phyloP scores from a whole-genome alignment of 305 asterid genomes.

The Petunia hybrid region DNA sequence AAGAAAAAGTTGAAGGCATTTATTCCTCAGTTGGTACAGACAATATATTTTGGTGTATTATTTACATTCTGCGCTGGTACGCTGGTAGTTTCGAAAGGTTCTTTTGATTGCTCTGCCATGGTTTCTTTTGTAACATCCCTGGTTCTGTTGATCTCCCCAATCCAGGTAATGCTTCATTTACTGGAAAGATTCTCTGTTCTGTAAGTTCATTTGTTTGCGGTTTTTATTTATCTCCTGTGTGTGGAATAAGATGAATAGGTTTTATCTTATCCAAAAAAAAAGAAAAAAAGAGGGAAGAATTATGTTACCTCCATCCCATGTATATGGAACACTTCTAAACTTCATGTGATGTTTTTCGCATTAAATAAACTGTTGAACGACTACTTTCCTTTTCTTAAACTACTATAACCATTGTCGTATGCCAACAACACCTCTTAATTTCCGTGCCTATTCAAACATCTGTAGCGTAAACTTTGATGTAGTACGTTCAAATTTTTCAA shows the following conservation, averaged over 20 bases:
- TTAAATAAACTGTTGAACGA: neutral
- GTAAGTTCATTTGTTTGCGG: neutral
- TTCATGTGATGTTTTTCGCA: neutral
- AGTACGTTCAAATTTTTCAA: neutral
- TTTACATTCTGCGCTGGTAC: slow-evolving; percentile 65
- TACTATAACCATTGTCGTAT: neutral
- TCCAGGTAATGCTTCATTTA: slow-evolving; percentile 63
- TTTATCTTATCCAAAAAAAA: no score
- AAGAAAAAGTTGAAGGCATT: slow-evolving; percentile 90
- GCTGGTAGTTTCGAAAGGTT: slow-evolving; percentile 63
- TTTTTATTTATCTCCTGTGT: neutral
- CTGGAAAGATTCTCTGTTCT: slow-evolving; percentile 3
- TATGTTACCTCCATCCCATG: neutral
- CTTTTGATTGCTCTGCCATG: slow-evolving; percentile 58
- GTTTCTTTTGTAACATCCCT: slow-evolving; percentile 82
- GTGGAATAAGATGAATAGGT: neutral
- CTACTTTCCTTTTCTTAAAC: neutral
- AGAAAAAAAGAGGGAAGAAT: no score
- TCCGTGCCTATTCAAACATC: no score
- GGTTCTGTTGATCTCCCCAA: slow-evolving; percentile 82
- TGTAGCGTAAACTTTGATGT: neutral
- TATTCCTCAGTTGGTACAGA: slow-evolving; percentile 83
- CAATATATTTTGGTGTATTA: slow-evolving; percentile 67
- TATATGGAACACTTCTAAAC: slow-evolving; percentile 11
- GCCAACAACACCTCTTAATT: no score